Base-by-base conservation (phyloP, 2,329 filamentous ascomycete species). In the Aspergillus alliaceus region DNA sequence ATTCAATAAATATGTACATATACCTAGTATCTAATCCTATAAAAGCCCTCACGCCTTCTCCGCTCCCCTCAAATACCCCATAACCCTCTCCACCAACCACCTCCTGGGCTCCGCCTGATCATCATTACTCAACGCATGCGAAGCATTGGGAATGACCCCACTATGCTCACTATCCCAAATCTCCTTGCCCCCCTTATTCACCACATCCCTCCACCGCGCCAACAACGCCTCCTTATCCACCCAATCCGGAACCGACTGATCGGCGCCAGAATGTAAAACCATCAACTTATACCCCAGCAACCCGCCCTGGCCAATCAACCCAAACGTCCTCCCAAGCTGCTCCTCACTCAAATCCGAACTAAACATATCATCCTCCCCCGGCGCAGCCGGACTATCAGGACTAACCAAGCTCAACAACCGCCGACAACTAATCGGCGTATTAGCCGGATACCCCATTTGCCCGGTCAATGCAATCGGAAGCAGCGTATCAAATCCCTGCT, bases 361-460 rank as follows among this genome's bases (percentile, higher is more conserved):
- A 76, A 96, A 96, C 69, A 90, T 90, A 69, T 96, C 93, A 69
- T 97, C 93, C 58, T 91, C 89, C 4, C 87, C 89, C 1, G 86
- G 80, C 39, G 79, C 73, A 32, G 80, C 75, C 1, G 84, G 84
- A n/a, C 79, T 82, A 35, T 75, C 74, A 0, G 78, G 78, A 48
- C 75, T 78, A 1, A 82, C 77, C 7, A 90, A 74, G 51, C 83
- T 84, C 29, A 87, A 67, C 70, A 85, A 87, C 25, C 87, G 70
- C 37, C 77, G 76, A 14, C 85, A 83, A 5, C 77, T 81, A 8
- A 88, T 74, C 0, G 83, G 80, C 0, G 75, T 75, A 49, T 71
- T 67, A 1, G 66, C 59, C 0, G 71, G 68, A 37, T 70, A 73
- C 14, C 65, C 67, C 9, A 76, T 66, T 31, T 63, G 63, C 3